Percentiles rank a stretch among this genome's conserved stretches.
phyloP scores from a whole-genome alignment of 1,284 basidiomycete species.

The Paramarasmius palmivorus region DNA sequence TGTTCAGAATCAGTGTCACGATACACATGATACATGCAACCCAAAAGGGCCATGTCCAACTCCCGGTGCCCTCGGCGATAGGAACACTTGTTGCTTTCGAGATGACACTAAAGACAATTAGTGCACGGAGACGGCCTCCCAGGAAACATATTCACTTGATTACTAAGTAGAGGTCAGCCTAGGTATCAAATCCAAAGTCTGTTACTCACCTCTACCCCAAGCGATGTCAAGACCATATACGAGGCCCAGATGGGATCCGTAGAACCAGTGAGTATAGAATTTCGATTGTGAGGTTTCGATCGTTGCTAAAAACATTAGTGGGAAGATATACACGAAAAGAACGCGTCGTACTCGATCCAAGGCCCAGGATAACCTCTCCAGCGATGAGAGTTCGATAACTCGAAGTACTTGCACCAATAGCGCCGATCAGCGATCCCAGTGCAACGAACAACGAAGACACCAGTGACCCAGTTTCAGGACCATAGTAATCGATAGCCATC shows the following conservation, averaged over 20 bases:
- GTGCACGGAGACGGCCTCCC: too few relatives aligned
- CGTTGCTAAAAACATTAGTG: not conserved
- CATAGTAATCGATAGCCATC: conserved; percentile 11
- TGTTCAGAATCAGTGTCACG: conserved; percentile 8
- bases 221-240: conserved; percentile 12
- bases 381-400: conserved; percentile 5
- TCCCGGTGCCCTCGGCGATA: conserved; percentile 10
- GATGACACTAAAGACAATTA: conserved; percentile 1
- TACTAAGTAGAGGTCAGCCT: too few relatives aligned
- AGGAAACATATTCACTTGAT: too few relatives aligned
- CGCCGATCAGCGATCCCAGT: conserved; percentile 6
- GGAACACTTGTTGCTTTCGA: conserved; percentile 12
- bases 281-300: conserved; percentile 13
- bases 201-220: not conserved
- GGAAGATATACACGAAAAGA: not conserved
- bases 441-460: conserved; percentile 8
- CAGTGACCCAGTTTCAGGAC: conserved; percentile 10
- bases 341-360: conserved; percentile 7
- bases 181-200: too few relatives aligned
- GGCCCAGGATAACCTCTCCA: conserved; percentile 10
- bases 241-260: conserved; percentile 11
- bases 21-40: conserved; percentile 10
- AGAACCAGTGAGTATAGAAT: conserved; percentile 14
- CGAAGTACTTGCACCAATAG: conserved; percentile 6
- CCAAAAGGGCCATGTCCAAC: conserved; percentile 13